Base-by-base conservation (phyloP, 768 basidiomycete genomes). In the Panaeolus papilionaceus region DNA sequence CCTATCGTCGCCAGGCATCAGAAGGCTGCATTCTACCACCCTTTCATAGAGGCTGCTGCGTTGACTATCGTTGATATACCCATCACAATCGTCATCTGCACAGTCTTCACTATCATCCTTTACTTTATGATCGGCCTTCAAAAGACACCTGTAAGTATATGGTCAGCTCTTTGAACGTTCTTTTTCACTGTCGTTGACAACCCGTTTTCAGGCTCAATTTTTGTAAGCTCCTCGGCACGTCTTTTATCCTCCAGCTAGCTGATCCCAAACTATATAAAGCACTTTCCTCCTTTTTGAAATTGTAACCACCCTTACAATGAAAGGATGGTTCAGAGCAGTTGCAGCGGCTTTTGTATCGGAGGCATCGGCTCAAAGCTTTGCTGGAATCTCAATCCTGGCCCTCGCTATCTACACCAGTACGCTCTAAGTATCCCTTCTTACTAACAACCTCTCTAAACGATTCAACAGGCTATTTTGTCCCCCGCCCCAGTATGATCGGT, bases 291-390 rank as follows among this genome's bases (percentile, higher is more conserved):
- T 95, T 26, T 86, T 89, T 71, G 67, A 87, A 26, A 84, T 88
- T 65, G 73, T 80, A 4, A 84, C 89, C 73, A 83, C 90, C 37
- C 63, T 94, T 28, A 79, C 88, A 11, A 91, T 94, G 86, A 90
- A 91, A 74, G 88, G 86, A 0, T 89, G 90, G 85, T 96, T 94
- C 86, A 84, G 93, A 28, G 82, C 84, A 0, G 76, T 92, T 12
- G 89, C 90, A 2, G 88, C 91, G 0, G 81, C 83, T 3, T 88
- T 91, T 75, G 81, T 83, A 58, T 81, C 83, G 4, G 86, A 89
- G 62, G 86, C 90, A 2, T 82, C 87, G 0, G 91, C 91, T 4
- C 88, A 89, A 70, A 80, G 88, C 6, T 70, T 90, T 20, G 88
- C 86, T 28, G 89, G 79, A 68, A 73, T 85, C 14, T 73, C 76